These are phyloP conservation scores for Botrytis porri DNA, from an alignment of 2,329 filamentous ascomycete genomes.

Conservation along the genomic window DNA sequence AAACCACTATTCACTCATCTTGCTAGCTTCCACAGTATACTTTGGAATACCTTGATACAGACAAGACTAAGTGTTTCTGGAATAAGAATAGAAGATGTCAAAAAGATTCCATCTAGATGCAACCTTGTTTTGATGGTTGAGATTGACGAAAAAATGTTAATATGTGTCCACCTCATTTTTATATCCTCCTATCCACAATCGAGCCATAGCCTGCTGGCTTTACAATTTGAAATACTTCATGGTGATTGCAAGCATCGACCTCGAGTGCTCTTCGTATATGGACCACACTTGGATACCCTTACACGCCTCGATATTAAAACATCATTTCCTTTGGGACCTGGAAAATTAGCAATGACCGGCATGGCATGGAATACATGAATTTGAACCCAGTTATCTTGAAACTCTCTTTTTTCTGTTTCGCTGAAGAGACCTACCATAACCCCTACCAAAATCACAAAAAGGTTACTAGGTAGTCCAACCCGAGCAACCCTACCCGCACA, in stretches of 20 bases:
- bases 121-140: slow-evolving; percentile 8
- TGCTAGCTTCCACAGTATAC: not conserved
- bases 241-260: not conserved
- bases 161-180: not conserved
- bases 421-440: not conserved
- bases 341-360: not conserved
- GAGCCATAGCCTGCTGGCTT: not conserved
- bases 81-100: slow-evolving; percentile 10
- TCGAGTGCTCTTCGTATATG: slow-evolving; percentile 2
- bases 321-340: slow-evolving; percentile 14
- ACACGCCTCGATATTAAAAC: not conserved
- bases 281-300: slow-evolving; percentile 1
- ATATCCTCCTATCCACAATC: not conserved
- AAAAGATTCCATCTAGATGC: not conserved
- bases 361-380: slow-evolving; percentile 5
- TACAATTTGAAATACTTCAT: not conserved
- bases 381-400: slow-evolving; percentile 16
- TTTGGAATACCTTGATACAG: not conserved
- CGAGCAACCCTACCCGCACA: slow-evolving; percentile 11
- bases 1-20: not conserved
- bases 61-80: not conserved
- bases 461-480: not conserved
- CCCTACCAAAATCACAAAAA: not conserved
- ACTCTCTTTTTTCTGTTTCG: slow-evolving; percentile 6
- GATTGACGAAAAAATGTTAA: slow-evolving; percentile 9